Evolutionary conservation across 2,329 filamentous ascomycete genomes (phyloP), one percentile per base, ranked within the genome.

Genomic region (Aspergillus amoenus): DNA sequence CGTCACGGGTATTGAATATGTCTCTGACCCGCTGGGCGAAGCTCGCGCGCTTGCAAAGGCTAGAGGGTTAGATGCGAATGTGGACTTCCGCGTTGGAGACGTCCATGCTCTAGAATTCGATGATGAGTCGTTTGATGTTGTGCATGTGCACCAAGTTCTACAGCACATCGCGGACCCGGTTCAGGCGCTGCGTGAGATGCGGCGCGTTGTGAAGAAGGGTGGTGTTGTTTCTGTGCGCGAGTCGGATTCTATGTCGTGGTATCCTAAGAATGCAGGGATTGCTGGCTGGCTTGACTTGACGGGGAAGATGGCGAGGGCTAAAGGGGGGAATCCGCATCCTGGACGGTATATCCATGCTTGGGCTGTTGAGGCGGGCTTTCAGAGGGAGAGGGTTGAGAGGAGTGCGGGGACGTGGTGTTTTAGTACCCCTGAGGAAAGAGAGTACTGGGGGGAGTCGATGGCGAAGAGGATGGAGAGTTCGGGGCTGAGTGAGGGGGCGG

Each of bases 131-230:
- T 88, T 87, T 59, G 85, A 88, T 60, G 65, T 87, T 5, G 83
- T 87, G 3, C 81, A 84, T 63, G 80, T 79, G 9, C 82, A 85
- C 62, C 83, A 86, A 63, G 80, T 87, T 1, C 72, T 87, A 5
- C 78, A 81, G 57, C 84, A 87, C 65, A 71, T 87, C 5, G 65
- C 73, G 11, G 74, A 82, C 52, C 83, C 83, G 0, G 68, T 82
- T 0, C 66, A 70, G 2, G 80, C 81, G 0, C 69, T 86, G 51
- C 70, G 71, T n/a, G 81, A 84, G 61, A 83, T 87, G 81, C 73
- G 77, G 5, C 76, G 81, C 0, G 80, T 87, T 3, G 70, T 74
- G 13, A 84, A 82, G 61, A 61, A 72, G 0, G 78, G 79, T 7
- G 84, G 84, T 4, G 72, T 86, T 4, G 69, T 87, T 18, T 83